Evolutionary conservation across 768 basidiomycete species (phyloP).

Genomic region (Lentinus brumalis): DNA sequence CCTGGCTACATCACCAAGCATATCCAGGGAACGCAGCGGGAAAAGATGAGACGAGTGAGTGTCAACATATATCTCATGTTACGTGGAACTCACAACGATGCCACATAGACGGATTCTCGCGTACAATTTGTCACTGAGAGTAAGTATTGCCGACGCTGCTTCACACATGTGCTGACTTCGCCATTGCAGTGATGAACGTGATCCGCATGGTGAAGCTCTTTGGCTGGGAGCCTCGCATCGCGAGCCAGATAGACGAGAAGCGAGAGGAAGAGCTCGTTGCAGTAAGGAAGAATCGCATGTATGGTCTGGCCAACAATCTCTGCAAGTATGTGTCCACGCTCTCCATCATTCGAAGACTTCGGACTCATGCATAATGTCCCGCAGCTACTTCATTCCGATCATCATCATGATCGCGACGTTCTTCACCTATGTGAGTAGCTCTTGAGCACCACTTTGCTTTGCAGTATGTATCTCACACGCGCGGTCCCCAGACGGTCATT

Average conservation of each 20-base stretch:
- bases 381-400: slow-evolving; percentile 60
- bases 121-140: slow-evolving; percentile 50
- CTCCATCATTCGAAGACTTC: neutral
- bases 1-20: slow-evolving; percentile 41
- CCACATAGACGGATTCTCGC: slow-evolving; percentile 45
- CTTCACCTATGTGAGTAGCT: slow-evolving; percentile 51
- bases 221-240: slow-evolving; percentile 47
- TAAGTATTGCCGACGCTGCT: neutral
- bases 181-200: slow-evolving; percentile 40
- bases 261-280: slow-evolving; percentile 61
- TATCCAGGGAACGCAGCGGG: slow-evolving; percentile 35
- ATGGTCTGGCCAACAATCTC: slow-evolving; percentile 47
- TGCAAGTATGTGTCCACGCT: slow-evolving; percentile 39
- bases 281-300: slow-evolving; percentile 53
- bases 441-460: too few species aligned
- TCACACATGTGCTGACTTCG: slow-evolving; percentile 12
- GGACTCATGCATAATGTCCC: too few species aligned
- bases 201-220: slow-evolving; percentile 52
- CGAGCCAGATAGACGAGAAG: slow-evolving; percentile 51
- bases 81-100: neutral
- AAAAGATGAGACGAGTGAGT: slow-evolving; percentile 43
- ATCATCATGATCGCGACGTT: slow-evolving; percentile 67
- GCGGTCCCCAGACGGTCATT: slow-evolving; percentile 32
- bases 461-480: neutral
- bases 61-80: neutral